Conservation (phyloP, 2,329 filamentous ascomycete species). For the Colletotrichum orbiculare region DNA sequence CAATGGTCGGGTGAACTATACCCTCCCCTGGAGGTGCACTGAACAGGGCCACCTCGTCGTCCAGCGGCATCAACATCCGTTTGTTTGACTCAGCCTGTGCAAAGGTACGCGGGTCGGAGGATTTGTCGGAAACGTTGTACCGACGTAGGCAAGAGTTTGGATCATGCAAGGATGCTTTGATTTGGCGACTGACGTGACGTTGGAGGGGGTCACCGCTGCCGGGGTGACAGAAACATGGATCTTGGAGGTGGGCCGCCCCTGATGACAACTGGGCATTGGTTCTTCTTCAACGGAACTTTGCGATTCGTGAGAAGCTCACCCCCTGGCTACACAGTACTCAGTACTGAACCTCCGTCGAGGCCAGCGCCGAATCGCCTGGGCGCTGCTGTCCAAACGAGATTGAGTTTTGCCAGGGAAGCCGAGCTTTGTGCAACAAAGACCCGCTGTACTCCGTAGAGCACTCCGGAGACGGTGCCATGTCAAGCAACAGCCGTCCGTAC, state of each 20-base stretch:
- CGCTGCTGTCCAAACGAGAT: constrained; percentile 32
- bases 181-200: constrained; percentile 32
- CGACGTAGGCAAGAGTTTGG: constrained; percentile 19
- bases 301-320: constrained; percentile 29
- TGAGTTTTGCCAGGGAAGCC: constrained; percentile 35
- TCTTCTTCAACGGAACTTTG: constrained; percentile 29
- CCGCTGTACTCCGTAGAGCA: neutral
- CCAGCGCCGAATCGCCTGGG: constrained; percentile 25
- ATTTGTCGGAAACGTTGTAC: constrained; percentile 24
- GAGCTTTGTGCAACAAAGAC: constrained; percentile 14
- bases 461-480: too few species aligned
- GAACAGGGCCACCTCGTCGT: too few species aligned
- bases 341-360: neutral
- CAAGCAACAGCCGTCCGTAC: too few species aligned
- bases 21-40: too few species aligned
- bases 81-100: too few species aligned
- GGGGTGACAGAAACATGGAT: constrained; percentile 28
- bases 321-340: too few species aligned
- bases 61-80: too few species aligned
- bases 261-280: constrained; percentile 13
- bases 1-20: too few species aligned
- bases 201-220: constrained; percentile 24
- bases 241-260: constrained; percentile 17
- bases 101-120: constrained; percentile 5
- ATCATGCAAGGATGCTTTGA: constrained; percentile 11